phyloP scores from a whole-genome alignment of 371 early-diverging fungal species.

The Mucor mucedo region DNA sequence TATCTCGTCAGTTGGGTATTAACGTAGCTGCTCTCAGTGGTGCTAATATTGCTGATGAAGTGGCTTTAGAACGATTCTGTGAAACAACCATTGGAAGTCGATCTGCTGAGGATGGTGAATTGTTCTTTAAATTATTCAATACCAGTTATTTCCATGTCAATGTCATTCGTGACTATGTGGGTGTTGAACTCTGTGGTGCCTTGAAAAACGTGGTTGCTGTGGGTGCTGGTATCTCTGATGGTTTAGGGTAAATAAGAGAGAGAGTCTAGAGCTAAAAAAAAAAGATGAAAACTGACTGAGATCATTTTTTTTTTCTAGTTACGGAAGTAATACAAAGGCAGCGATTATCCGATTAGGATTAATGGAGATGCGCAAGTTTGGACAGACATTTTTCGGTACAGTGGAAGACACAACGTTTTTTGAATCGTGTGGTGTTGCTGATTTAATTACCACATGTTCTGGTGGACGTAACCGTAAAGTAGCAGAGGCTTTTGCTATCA shows the following conservation, averaged over 20 bases:
- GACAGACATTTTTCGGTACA: slow-evolving; percentile 77
- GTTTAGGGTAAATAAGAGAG: slow-evolving; percentile 42
- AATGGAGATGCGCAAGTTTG: slow-evolving; percentile 96
- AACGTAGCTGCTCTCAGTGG: slow-evolving; percentile 92
- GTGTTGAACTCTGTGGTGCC: slow-evolving; percentile 98
- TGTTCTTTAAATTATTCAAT: slow-evolving; percentile 86
- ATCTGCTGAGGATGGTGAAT: slow-evolving; percentile 70
- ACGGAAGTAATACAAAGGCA: slow-evolving; percentile 97
- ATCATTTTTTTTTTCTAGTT: slow-evolving; percentile 56
- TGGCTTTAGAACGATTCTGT: slow-evolving; percentile 93
- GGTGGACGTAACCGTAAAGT: slow-evolving; percentile 97
- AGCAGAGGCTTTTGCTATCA: slow-evolving; percentile 89
- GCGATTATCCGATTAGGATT: slow-evolving; percentile 97
- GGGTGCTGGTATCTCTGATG: slow-evolving; percentile 97
- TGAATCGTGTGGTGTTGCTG: slow-evolving; percentile 96
- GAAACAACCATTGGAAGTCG: slow-evolving; percentile 95
- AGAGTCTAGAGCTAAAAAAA: no score
- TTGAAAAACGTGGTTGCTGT: slow-evolving; percentile 98
- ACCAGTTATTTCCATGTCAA: slow-evolving; percentile 88
- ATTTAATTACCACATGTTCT: slow-evolving; percentile 94
- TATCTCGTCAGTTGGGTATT: slow-evolving; percentile 78
- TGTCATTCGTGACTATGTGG: slow-evolving; percentile 86
- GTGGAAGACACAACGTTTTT: slow-evolving; percentile 92
- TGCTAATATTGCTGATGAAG: slow-evolving; percentile 98
- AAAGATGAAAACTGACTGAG: neutral